Conservation (phyloP, 2,329 filamentous ascomycete genomes). For the Phaeosphaeria sp. region DNA sequence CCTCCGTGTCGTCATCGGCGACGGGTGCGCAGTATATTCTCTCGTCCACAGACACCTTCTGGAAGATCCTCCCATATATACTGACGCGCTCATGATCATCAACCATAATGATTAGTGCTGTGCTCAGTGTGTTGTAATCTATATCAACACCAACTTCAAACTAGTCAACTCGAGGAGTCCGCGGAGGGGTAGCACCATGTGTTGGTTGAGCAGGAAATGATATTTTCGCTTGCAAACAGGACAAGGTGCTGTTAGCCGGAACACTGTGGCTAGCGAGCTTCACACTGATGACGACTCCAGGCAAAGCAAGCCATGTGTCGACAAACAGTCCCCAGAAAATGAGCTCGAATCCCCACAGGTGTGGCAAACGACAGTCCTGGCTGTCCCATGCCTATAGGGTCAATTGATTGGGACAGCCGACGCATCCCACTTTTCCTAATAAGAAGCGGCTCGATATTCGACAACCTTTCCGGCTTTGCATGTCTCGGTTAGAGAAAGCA, state of each 20-base stretch:
- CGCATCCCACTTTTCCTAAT: not conserved
- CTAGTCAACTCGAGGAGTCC: not conserved
- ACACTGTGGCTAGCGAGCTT: conserved; percentile 4
- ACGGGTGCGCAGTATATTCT: conserved; percentile 50
- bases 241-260: not conserved
- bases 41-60: conserved; percentile 47
- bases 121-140: not conserved
- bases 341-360: conserved; percentile 4
- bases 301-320: conserved; percentile 11
- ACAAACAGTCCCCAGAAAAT: conserved; percentile 13
- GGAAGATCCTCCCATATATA: conserved; percentile 48
- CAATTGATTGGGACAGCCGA: not conserved
- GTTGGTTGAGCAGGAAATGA: not conserved
- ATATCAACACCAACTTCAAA: not conserved
- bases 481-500: not conserved
- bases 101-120: conserved; percentile 15
- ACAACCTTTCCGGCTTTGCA: conserved; percentile 2
- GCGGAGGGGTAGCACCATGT: not conserved
- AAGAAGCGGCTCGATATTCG: not conserved
- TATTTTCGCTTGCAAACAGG: not conserved
- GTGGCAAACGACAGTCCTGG: conserved; percentile 24
- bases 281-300: conserved; percentile 2
- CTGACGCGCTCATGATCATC: conserved; percentile 32
- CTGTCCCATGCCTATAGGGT: conserved; percentile 11
- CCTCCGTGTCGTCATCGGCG: conserved; percentile 45